Conservation (phyloP, 202 grass and related monocot species). For the Cymbopogon flexuosus region DNA sequence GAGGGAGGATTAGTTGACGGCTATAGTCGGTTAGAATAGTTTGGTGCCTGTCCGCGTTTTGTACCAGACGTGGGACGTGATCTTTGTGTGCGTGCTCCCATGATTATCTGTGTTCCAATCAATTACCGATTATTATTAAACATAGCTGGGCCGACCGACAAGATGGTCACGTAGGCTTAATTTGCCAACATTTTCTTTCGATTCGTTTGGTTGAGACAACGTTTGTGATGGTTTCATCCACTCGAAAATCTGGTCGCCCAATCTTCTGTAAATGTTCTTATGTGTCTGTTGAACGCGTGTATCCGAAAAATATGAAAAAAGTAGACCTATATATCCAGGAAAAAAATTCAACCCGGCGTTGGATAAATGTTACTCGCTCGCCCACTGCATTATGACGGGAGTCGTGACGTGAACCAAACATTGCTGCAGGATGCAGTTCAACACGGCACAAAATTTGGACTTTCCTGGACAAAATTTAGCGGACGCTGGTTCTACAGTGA, state of each 20-base stretch:
- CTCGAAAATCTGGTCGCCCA: background rate
- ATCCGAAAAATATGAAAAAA: no score
- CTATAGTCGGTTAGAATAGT: background rate
- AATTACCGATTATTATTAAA: background rate
- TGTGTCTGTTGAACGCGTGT: no score
- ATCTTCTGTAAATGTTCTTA: background rate
- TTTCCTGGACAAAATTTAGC: background rate
- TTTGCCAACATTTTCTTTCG: background rate
- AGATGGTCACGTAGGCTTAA: background rate
- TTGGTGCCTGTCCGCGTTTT: background rate
- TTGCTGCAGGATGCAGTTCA: background rate
- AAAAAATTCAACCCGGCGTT: background rate
- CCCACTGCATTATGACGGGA: no score
- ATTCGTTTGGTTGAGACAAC: background rate
- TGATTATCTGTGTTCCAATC: background rate
- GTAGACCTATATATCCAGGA: no score
- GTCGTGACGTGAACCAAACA: background rate
- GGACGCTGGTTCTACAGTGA: background rate
- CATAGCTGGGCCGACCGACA: constrained; percentile 30
- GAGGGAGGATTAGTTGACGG: constrained; percentile 5
- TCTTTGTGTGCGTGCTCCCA: constrained; percentile 24
- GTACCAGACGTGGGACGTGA: background rate
- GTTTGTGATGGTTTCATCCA: background rate
- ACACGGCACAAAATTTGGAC: background rate
- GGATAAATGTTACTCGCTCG: no score